A percentile compares a stretch with the other conserved stretches of the same genome.
Evolutionary conservation across 129 eudicot genomes (phyloP).

Genomic region (Lactuca saligna): DNA sequence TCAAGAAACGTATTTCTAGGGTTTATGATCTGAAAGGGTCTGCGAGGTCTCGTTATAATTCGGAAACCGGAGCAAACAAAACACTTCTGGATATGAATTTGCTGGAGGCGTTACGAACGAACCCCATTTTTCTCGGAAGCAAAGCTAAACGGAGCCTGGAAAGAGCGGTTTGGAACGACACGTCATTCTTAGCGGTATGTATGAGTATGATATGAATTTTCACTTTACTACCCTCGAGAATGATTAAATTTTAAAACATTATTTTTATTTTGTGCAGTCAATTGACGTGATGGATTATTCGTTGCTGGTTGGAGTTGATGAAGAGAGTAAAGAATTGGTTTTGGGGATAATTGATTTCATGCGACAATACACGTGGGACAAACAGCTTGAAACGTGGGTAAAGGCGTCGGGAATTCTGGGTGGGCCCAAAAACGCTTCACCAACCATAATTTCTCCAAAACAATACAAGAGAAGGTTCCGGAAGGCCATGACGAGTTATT

Average conservation of each 20-base stretch:
- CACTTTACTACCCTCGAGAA: background rate
- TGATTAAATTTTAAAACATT: too few relatives aligned
- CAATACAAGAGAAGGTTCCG: slow-evolving; percentile 96
- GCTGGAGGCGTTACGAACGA: slow-evolving; percentile 74
- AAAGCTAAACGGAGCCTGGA: slow-evolving; percentile 84
- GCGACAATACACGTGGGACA: slow-evolving; percentile 99
- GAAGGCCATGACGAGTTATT: slow-evolving; percentile 92
- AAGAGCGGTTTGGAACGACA: slow-evolving; percentile 97
- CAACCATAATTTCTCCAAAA: slow-evolving; percentile 86
- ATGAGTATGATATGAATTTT: slow-evolving; percentile 24
- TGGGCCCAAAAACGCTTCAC: slow-evolving; percentile 91
- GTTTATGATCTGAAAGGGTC: slow-evolving; percentile 96
- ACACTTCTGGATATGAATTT: slow-evolving; percentile 83
- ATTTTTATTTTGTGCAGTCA: slow-evolving; percentile 43
- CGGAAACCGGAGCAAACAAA: slow-evolving; percentile 71
- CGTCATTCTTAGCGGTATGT: slow-evolving; percentile 75
- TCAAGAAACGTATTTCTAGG: slow-evolving; percentile 55
- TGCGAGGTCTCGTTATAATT: slow-evolving; percentile 72
- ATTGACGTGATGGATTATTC: slow-evolving; percentile 98
- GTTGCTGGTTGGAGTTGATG: slow-evolving; percentile 89
- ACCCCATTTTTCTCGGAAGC: slow-evolving; percentile 89
- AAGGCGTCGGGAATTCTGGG: slow-evolving; percentile 95
- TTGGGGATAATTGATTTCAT: slow-evolving; percentile 91
- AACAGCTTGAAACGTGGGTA: slow-evolving; percentile 97
- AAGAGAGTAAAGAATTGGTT: slow-evolving; percentile 75